These are phyloP conservation scores for Moesziomyces aphidis DNA, from an alignment of 1,284 basidiomycete genomes.

Conservation along the genomic window DNA sequence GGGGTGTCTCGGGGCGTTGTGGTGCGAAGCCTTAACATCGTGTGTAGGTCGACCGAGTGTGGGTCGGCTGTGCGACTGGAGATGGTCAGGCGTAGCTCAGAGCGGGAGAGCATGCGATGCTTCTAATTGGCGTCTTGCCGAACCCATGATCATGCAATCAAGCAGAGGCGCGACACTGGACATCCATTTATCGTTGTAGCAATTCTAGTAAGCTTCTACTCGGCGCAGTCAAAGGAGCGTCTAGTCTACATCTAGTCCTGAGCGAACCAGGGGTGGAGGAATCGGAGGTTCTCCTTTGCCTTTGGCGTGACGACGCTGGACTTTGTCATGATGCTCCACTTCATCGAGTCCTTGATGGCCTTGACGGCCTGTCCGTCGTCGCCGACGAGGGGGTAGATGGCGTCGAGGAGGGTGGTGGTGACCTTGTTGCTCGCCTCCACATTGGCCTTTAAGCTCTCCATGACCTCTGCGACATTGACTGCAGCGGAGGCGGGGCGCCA, in stretches of 20 bases:
- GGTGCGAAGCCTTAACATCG: too few species aligned
- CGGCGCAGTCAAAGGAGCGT: slow-evolving; percentile 4
- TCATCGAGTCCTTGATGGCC: slow-evolving; percentile 54
- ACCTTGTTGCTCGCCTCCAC: slow-evolving; percentile 80
- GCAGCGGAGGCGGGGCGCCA: slow-evolving; percentile 78
- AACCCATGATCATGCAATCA: too few species aligned
- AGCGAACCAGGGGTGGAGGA: slow-evolving; percentile 73
- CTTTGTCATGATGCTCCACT: slow-evolving; percentile 78
- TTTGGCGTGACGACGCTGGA: slow-evolving; percentile 75
- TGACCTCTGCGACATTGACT: slow-evolving; percentile 88
- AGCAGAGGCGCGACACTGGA: too few species aligned
- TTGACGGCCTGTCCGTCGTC: slow-evolving; percentile 47
- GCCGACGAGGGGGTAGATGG: slow-evolving; percentile 72
- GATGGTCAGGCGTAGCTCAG: too few species aligned
- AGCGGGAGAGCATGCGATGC: too few species aligned
- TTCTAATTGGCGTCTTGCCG: too few species aligned
- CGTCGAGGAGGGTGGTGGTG: slow-evolving; percentile 80
- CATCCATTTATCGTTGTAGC: background rate
- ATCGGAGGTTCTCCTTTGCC: slow-evolving; percentile 80
- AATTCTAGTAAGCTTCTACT: too few species aligned
- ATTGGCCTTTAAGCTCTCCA: slow-evolving; percentile 87
- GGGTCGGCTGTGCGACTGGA: too few species aligned
- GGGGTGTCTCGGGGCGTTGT: too few species aligned
- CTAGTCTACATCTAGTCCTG: slow-evolving; percentile 13
- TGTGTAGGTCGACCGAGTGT: too few species aligned